Percentiles rank a stretch among this genome's conserved stretches.
These are phyloP conservation scores for Leccinum sublutescens DNA, from an alignment of 768 basidiomycete species.

Conservation along the genomic window DNA sequence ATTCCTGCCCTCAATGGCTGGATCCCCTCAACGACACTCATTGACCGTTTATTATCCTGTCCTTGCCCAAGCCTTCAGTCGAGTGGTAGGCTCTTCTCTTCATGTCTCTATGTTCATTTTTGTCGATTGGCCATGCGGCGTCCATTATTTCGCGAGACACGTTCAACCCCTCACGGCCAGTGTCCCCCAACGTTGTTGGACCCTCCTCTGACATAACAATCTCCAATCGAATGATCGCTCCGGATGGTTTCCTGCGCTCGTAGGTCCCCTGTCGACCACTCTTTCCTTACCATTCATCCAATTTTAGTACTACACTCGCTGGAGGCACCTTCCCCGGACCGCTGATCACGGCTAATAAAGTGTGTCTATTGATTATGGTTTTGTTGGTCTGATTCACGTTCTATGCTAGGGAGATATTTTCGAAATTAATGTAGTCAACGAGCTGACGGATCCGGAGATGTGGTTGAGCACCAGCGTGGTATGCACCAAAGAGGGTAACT, in stretches of 20 bases:
- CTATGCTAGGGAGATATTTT: conserved; percentile 37
- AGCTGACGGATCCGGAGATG: conserved; percentile 47
- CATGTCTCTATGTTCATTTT: too few species aligned
- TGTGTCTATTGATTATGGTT: not conserved
- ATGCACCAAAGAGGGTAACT: too few species aligned
- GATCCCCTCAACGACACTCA: too few species aligned
- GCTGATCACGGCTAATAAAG: conserved; percentile 39
- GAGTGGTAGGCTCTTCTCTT: too few species aligned
- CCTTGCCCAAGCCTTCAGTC: too few species aligned
- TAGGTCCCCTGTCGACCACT: conserved; percentile 19
- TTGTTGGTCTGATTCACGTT: not conserved
- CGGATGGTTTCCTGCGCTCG: conserved; percentile 51
- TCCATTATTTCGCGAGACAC: conserved; percentile 19
- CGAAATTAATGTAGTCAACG: conserved; percentile 45
- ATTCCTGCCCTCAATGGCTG: too few species aligned
- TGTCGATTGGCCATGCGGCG: conserved; percentile 29
- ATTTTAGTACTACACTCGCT: conserved; percentile 30
- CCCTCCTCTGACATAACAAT: conserved; percentile 33
- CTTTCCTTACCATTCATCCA: not conserved
- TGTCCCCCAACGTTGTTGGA: conserved; percentile 9
- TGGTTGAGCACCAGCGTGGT: conserved; percentile 47
- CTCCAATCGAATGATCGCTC: conserved; percentile 40
- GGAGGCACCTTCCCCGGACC: conserved; percentile 47
- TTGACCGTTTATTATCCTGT: too few species aligned
- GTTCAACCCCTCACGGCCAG: not conserved